Evolutionary conservation across 805 yeast genomes (phyloP), one percentile per base, ranked within the genome.

Genomic region (Saccharomycopsis fermentans): DNA sequence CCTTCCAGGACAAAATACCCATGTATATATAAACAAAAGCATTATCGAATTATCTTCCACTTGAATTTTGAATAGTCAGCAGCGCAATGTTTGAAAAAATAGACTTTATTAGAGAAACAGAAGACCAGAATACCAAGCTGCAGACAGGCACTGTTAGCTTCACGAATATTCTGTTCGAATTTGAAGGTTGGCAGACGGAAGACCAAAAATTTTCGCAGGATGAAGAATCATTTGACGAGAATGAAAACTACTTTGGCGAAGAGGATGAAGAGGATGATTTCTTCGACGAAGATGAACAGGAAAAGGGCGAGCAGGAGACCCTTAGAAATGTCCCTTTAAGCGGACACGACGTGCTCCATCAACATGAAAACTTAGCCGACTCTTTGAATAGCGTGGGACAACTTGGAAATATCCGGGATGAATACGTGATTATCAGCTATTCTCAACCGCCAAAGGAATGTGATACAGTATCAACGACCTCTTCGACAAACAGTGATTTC

Each of bases 181-280:
- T 58, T 54, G 60, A 58, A 17, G 60, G 60, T 19, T 58, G 60
- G 60, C 55, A 50, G 19, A 50, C 53, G 43, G 58, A 55, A 8
- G 59, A 57, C 17, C 29, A 26, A 11, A 16, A 54, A 4, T 24
- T 26, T 29, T 27, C 39, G 11, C 43, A 55, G 24, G 24, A 47
- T n/a, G 57, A 55, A 29, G 51, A 27, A 2, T 55, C 21, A 6
- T 14, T 26, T n/a, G 52, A 17, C 12, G 40, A 55, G 19, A 35
- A 47, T 8, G 57, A 55, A 17, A 39, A 27, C 12, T 55, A 35
- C 16, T 21, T 26, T 27, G 52, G n/a, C 12, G 40, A 55, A 43
- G 52, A 39, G 12, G 40, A 55, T 5, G 17, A 29, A 8, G 47
- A 55, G 6, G 55, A 34, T 12, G 27, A 32, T 14, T 17, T 50